Percentiles rank a stretch among this genome's conserved stretches.
phyloP scores from a whole-genome alignment of 1,284 basidiomycete species.

The Hemileccinum hortonii region DNA sequence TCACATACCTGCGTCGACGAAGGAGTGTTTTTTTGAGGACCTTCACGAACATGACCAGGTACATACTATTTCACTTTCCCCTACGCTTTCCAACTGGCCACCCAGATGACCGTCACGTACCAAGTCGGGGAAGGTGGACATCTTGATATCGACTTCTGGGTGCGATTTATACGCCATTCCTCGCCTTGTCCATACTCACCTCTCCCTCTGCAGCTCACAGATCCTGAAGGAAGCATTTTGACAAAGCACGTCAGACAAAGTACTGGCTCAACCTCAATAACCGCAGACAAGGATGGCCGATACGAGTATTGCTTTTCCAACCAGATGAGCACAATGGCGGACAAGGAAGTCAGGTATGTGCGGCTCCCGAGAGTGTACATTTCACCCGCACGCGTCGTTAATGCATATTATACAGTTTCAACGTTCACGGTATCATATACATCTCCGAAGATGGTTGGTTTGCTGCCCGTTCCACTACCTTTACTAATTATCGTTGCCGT shows the following conservation, averaged over 20 bases:
- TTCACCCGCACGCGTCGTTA: not conserved
- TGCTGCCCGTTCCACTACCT: constrained; percentile 4
- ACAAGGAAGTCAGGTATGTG: constrained; percentile 88
- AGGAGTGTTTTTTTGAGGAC: constrained; percentile 99
- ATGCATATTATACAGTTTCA: constrained; percentile 71
- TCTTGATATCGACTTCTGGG: constrained; percentile 96
- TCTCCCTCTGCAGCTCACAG: constrained; percentile 58
- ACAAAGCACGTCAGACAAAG: constrained; percentile 83
- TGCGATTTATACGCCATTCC: constrained; percentile 36
- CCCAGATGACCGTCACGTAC: constrained; percentile 97
- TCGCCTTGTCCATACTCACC: not conserved
- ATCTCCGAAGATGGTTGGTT: constrained; percentile 77
- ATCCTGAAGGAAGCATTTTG: constrained; percentile 69
- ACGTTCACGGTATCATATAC: constrained; percentile 97
- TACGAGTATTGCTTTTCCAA: constrained; percentile 99
- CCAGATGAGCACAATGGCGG: constrained; percentile 91
- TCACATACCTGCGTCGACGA: constrained; percentile 72
- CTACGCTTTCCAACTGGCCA: constrained; percentile 4
- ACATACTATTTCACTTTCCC: constrained; percentile 1
- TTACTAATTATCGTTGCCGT: constrained; percentile 17
- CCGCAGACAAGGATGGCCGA: constrained; percentile 83
- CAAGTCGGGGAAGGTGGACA: constrained; percentile 97
- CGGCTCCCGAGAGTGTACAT: not conserved
- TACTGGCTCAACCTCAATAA: constrained; percentile 87
- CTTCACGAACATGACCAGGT: constrained; percentile 94